Conservation (phyloP, 192 early-diverging fungal genomes). For the Funneliformis geosporum region DNA sequence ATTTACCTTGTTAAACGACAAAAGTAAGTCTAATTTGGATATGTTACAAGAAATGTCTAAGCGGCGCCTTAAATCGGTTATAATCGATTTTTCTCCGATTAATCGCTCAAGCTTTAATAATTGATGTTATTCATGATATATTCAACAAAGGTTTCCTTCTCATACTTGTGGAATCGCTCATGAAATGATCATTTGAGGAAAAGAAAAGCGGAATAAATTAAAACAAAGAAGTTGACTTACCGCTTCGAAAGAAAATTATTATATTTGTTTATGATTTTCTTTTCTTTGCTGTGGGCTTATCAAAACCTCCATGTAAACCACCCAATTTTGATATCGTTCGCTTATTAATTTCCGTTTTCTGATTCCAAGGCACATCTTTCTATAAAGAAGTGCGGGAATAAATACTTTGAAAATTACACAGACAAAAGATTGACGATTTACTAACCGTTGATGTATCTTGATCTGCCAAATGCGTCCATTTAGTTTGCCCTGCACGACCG, state of each 20-base stretch:
- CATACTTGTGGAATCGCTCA: not conserved
- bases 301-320: constrained; percentile 31
- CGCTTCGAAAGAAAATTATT: not conserved
- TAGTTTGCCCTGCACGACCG: constrained; percentile 81
- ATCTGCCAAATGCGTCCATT: constrained; percentile 83
- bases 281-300: constrained; percentile 29
- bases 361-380: constrained; percentile 23
- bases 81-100: not conserved
- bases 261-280: not conserved
- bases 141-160: not conserved
- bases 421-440: not conserved
- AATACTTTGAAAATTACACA: not conserved
- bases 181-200: not conserved
- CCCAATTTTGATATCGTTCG: constrained; percentile 6
- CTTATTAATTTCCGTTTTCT: constrained; percentile 20
- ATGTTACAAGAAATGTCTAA: too few species aligned
- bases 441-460: constrained; percentile 71
- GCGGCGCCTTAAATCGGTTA: too few species aligned
- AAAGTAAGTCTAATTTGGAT: too few species aligned
- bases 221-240: not conserved
- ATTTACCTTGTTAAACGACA: too few species aligned
- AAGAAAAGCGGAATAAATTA: not conserved
- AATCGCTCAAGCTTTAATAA: too few species aligned
- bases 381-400: not conserved
- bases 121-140: not conserved